Percentiles rank a stretch among this genome's conserved stretches.
phyloP scores from a whole-genome alignment of 2,329 filamentous ascomycete species.

The Fusarium begoniae region DNA sequence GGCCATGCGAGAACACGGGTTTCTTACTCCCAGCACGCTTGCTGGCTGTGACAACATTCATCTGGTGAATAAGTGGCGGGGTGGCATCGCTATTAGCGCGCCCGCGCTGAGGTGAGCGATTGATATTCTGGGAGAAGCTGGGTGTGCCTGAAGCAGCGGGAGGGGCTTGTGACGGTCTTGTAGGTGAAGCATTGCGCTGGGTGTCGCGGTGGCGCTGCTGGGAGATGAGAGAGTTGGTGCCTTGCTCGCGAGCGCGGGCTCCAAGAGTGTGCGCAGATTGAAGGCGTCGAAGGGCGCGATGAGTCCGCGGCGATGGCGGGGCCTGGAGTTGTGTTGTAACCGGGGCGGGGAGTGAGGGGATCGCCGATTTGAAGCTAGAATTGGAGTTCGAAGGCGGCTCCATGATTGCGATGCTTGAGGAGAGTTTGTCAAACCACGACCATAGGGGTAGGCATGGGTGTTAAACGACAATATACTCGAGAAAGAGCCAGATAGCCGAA shows the following conservation, averaged over 20 bases:
- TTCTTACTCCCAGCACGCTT: slow-evolving; percentile 54
- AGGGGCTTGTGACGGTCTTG: slow-evolving; percentile 32
- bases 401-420: slow-evolving; percentile 21
- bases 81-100: slow-evolving; percentile 80
- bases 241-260: slow-evolving; percentile 61
- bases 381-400: slow-evolving; percentile 29
- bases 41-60: slow-evolving; percentile 48
- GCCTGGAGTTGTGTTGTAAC: slow-evolving; percentile 59
- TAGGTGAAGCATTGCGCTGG: slow-evolving; percentile 49
- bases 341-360: slow-evolving; percentile 37
- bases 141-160: slow-evolving; percentile 5
- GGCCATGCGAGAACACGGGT: slow-evolving; percentile 60
- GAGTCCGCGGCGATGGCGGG: slow-evolving; percentile 70
- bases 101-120: slow-evolving; percentile 62
- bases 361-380: slow-evolving; percentile 25
- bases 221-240: slow-evolving; percentile 67
- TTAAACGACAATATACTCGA: slow-evolving; percentile 2
- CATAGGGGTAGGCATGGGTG: background rate
- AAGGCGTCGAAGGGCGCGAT: slow-evolving; percentile 75
- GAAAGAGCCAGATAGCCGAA: background rate
- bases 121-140: slow-evolving; percentile 27
- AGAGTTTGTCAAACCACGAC: background rate
- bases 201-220: slow-evolving; percentile 66
- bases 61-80: slow-evolving; percentile 49
- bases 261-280: slow-evolving; percentile 79